Evolutionary conservation across 768 basidiomycete species (phyloP), one percentile per base, ranked within the genome.

Genomic region (Naematelia encephala): DNA sequence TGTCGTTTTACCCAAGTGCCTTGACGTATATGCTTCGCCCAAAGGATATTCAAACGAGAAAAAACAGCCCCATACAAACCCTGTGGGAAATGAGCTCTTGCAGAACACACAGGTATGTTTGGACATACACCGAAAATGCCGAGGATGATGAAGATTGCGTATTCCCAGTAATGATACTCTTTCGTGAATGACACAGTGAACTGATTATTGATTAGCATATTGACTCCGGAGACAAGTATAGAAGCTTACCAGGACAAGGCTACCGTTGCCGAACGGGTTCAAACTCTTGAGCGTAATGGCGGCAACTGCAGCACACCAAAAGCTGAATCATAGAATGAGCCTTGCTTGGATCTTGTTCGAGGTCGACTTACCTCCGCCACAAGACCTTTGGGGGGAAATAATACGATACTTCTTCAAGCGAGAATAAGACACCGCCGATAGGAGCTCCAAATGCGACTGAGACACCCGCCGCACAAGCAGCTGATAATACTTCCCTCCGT

Each of bases 391-490:
- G 88, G 12, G 94, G 96, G 76, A 97, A 98, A 78, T 90, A 98
- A 75, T 94, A 94, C 3, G 88, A 90, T 4, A 94, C 92, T 76
- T 98, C 94, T 77, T 98, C 94, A 64, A 97, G 78, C 63, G 90
- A 71, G 63, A 78, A 79, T 1, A 79, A 62, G 1, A 77, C 75
- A 1, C 78, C 78, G 23, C 79, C 94, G 47, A 99, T 90, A 0
- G 96, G 96, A 0, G 94, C 93, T 47, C 94, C 94, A 71, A 98
- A 97, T 0, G 93, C 90, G 23, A 98, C 94, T 64, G 16, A 13
- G 11, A 99, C 96, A 26, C 96, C 96, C 22, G 96, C 96, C 4
- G 94, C 96, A 74, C 91, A 90, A 26, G 93, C 92, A 11, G 96
- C 96, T 61, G 90, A 92, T 34, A 99, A 80, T 54, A 99, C 86